These are phyloP conservation scores for Withania somnifera DNA, from an alignment of 305 asterid species.

Conservation along the genomic window DNA sequence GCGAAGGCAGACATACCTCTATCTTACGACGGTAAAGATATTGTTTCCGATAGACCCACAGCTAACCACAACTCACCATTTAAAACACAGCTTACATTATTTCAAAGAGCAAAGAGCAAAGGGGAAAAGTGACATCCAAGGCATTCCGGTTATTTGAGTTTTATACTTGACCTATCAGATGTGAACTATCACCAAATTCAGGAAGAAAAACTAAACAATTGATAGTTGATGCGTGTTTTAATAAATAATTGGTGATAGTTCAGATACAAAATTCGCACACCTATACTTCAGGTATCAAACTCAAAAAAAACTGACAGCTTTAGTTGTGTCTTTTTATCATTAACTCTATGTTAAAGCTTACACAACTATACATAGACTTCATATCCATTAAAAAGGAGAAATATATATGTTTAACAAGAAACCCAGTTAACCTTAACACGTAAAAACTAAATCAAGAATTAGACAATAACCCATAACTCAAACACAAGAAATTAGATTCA, in stretches of 20 bases:
- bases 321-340: no score
- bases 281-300: no score
- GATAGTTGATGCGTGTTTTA: no score
- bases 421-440: neutral
- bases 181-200: no score
- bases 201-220: no score
- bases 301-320: no score
- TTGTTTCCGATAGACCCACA: neutral
- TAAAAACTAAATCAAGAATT: neutral
- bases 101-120: no score
- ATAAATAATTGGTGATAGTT: no score
- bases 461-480: neutral
- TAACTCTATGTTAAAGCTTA: neutral
- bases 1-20: neutral
- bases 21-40: neutral
- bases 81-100: neutral
- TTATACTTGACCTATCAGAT: no score
- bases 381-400: neutral
- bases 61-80: neutral
- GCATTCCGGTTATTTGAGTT: no score
- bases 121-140: no score
- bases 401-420: neutral
- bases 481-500: constrained; percentile 16
- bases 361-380: neutral
- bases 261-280: no score